Percentiles rank a stretch among this genome's conserved stretches.
phyloP scores from a whole-genome alignment of 2,329 filamentous ascomycete species.

The Cryphonectria carpinicola region DNA sequence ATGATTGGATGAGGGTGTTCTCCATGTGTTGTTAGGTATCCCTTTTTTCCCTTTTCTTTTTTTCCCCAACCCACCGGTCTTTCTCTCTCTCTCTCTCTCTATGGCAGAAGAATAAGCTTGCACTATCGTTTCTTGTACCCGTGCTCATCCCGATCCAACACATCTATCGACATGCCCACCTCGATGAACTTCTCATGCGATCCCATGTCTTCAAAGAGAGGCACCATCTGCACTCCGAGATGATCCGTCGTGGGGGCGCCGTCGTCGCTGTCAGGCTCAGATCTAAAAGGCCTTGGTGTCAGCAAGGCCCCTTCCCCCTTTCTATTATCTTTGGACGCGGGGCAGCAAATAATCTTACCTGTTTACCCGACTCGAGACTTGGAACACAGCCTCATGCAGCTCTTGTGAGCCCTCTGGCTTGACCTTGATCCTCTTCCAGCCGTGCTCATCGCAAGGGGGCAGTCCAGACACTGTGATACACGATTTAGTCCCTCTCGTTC shows the following conservation, averaged over 20 bases:
- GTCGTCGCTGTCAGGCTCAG: constrained; percentile 62
- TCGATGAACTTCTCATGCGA: constrained; percentile 44
- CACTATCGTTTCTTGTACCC: constrained; percentile 43
- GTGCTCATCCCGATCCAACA: constrained; percentile 53
- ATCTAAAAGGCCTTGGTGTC: constrained; percentile 51
- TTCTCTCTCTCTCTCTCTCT: neutral
- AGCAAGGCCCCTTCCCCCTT: neutral
- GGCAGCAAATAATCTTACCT: constrained; percentile 46
- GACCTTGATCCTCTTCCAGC: constrained; percentile 66
- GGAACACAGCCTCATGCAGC: constrained; percentile 47
- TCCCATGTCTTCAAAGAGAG: constrained; percentile 48
- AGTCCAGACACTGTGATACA: constrained; percentile 58
- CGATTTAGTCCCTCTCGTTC: neutral
- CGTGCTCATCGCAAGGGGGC: constrained; percentile 69
- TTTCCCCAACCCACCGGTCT: neutral
- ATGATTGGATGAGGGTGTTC: constrained; percentile 29
- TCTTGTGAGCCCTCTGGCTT: constrained; percentile 53
- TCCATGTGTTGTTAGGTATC: constrained; percentile 21
- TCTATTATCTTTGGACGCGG: neutral
- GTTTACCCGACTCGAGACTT: constrained; percentile 67
- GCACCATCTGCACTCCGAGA: constrained; percentile 69
- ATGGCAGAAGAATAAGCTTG: constrained; percentile 9
- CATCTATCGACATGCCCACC: constrained; percentile 59
- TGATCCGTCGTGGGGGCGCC: constrained; percentile 61
- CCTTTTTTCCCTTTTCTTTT: constrained; percentile 11